phyloP scores from a whole-genome alignment of 495 filamentous ascomycete genomes.

The Terfezia boudieri region DNA sequence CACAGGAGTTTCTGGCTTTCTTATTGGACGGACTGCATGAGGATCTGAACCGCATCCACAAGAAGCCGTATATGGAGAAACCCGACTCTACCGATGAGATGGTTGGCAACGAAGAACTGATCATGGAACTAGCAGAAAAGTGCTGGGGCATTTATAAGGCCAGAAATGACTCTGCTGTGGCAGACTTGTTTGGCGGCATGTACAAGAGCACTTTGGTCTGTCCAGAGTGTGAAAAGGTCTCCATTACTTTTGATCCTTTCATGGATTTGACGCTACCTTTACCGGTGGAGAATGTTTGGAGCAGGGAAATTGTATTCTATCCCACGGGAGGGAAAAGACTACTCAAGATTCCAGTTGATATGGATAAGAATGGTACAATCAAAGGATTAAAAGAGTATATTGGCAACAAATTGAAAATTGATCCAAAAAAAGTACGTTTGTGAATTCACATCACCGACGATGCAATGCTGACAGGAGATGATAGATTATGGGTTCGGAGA shows the following conservation, averaged over 20 bases:
- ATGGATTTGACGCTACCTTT: constrained; percentile 81
- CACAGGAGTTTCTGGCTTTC: constrained; percentile 94
- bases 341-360: constrained; percentile 54
- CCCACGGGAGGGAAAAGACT: constrained; percentile 37
- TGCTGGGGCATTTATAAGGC: constrained; percentile 83
- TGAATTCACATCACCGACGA: constrained; percentile 22
- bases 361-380: constrained; percentile 62
- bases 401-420: constrained; percentile 39
- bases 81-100: constrained; percentile 95
- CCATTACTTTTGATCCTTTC: constrained; percentile 97
- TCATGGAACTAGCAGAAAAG: constrained; percentile 60
- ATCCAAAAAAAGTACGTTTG: constrained; percentile 25
- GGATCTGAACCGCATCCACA: constrained; percentile 75
- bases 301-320: constrained; percentile 47
- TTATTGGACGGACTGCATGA: constrained; percentile 86
- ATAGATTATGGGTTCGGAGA: constrained; percentile 49
- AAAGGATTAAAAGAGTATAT: constrained; percentile 53
- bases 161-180: constrained; percentile 83
- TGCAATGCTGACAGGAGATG: constrained; percentile 21
- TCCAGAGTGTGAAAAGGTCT: constrained; percentile 77
- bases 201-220: constrained; percentile 95
- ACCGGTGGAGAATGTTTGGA: constrained; percentile 60
- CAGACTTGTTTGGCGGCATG: constrained; percentile 85
- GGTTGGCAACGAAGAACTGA: constrained; percentile 54
- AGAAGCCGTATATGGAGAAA: constrained; percentile 95